Percentiles rank a stretch among this genome's conserved stretches.
These are phyloP conservation scores for Gaeumannomyces sp. DNA, from an alignment of 2,329 filamentous ascomycete species.

Conservation along the genomic window DNA sequence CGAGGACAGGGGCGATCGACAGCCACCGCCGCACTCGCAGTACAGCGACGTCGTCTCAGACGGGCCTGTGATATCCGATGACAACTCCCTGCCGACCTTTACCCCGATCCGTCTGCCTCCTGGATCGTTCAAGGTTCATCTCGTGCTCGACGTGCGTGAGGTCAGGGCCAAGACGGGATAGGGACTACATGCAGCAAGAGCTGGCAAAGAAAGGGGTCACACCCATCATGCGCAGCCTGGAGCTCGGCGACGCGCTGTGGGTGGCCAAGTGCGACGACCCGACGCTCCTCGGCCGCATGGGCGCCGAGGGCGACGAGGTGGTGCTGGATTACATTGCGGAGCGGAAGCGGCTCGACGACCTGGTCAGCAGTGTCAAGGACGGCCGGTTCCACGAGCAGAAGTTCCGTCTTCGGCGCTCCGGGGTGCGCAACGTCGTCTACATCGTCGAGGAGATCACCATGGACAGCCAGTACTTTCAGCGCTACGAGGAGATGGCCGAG, in stretches of 20 bases:
- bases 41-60: constrained; percentile 36
- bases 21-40: constrained; percentile 9
- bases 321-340: constrained; percentile 78
- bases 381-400: constrained; percentile 81
- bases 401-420: constrained; percentile 66
- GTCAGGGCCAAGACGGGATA: constrained; percentile 64
- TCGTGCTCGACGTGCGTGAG: constrained; percentile 71
- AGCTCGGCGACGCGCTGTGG: constrained; percentile 74
- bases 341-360: constrained; percentile 72
- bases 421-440: constrained; percentile 71
- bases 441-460: constrained; percentile 68
- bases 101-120: constrained; percentile 56
- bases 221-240: constrained; percentile 61
- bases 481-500: constrained; percentile 60
- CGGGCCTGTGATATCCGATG: constrained; percentile 25
- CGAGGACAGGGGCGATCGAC: constrained; percentile 6
- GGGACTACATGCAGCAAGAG: constrained; percentile 71
- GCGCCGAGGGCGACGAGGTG: constrained; percentile 61
- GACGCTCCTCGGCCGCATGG: constrained; percentile 46
- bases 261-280: constrained; percentile 65
- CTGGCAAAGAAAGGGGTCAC: constrained; percentile 59
- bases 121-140: constrained; percentile 63
- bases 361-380: constrained; percentile 76
- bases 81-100: constrained; percentile 37
- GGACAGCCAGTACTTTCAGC: constrained; percentile 44